Base-by-base conservation (phyloP, 148 eudicot genomes). In the Camellia sinensis region DNA sequence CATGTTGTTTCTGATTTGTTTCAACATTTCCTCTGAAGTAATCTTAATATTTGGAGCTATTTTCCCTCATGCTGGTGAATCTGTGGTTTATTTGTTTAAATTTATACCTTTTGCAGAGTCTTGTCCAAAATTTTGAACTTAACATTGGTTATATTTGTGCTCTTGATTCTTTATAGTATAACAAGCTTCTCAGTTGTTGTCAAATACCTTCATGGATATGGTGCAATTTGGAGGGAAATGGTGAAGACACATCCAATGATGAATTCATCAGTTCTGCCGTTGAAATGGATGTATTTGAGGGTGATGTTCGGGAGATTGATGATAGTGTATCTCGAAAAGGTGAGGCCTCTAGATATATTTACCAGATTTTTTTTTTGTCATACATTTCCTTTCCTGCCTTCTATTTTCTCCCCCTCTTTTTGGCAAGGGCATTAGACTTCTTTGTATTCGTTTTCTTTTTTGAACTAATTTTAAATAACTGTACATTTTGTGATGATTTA, bases 271-370 rank as follows among this genome's bases (percentile, higher is more conserved):
- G 82, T 84, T 88, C 90, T 80, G 86, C 89, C 80, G 91, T 89
- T 63, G 99, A 93, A 88, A 95, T 95, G 99, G 99, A 95, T 87
- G 91, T 95, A 61, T 76, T 87, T 74, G 98, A 95, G 86, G 84
- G 86, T 73, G 77, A 81, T 29, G 48, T 82, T 46, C 82, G 86
- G 77, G 90, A 89, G 29, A 82, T 77, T 78, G 82, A 78, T 83
- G 85, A 79, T 73, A 85, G 78, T 43, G 62, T 77, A 80, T 82
- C 91, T 74, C 80, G 78, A 69, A 83, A 84, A 73, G 87, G 92
- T 89, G 78, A 78, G 86, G 41, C 57, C 77, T 68, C 13, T 41
- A 44, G 10, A 22, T 52, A 11, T 40, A 44, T 7, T 73, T 45
- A 57, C 66, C n/a, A 40, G 78, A 19, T 62, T 45, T 5, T 77